phyloP scores from a whole-genome alignment of 1,139 yeast genomes.

The Pichia sp. region DNA sequence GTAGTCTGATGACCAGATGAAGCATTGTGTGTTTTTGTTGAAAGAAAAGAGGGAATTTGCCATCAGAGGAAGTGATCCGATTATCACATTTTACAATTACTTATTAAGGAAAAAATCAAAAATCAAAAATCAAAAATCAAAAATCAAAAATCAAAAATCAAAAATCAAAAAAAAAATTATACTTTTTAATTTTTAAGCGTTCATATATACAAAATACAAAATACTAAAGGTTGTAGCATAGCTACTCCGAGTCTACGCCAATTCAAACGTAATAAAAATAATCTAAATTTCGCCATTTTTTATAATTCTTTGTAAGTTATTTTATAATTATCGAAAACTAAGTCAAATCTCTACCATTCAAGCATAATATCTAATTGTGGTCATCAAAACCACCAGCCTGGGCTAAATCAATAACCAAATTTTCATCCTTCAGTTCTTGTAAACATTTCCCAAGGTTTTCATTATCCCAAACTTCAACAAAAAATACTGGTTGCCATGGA shows the following conservation, averaged over 20 bases:
- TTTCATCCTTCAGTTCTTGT: neutral
- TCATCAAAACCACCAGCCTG: neutral
- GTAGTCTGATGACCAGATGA: neutral
- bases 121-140: neutral
- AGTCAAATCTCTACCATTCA: no score
- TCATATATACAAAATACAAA: neutral
- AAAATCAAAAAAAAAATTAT: neutral
- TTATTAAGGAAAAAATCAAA: neutral
- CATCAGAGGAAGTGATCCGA: neutral
- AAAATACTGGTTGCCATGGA: slow-evolving; percentile 83
- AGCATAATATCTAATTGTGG: neutral
- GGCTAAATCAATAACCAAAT: neutral
- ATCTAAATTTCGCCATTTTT: no score
- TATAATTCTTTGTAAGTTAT: no score
- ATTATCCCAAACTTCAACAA: slow-evolving; percentile 53
- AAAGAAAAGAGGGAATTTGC: neutral
- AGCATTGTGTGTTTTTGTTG: neutral
- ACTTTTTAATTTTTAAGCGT: no score
- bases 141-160: neutral
- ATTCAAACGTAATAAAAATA: no score
- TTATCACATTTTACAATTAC: neutral
- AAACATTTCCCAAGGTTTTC: slow-evolving; percentile 15
- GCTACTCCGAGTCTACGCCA: no score
- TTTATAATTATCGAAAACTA: no score
- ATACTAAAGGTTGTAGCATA: no score